phyloP scores from a whole-genome alignment of 2,329 filamentous ascomycete genomes.

The Neospermospora avenae region DNA sequence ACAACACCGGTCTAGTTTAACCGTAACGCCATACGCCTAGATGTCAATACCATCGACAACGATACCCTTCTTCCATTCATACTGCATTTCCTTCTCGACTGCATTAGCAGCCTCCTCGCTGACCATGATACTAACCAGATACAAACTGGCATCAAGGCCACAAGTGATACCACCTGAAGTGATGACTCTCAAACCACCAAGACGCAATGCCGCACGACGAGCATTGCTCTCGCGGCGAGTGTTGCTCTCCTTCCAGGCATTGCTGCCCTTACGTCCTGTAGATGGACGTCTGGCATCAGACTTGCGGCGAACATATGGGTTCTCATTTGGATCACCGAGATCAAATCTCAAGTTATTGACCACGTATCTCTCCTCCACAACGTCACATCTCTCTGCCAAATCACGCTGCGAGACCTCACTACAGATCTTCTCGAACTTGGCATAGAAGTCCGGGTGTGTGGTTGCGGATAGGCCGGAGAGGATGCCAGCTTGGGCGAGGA shows the following conservation, averaged over 20 bases:
- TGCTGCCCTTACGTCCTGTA: slow-evolving; percentile 74
- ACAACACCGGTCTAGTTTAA: neutral
- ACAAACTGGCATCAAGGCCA: slow-evolving; percentile 79
- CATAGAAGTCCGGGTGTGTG: slow-evolving; percentile 77
- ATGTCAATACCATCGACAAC: slow-evolving; percentile 84
- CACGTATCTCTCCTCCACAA: slow-evolving; percentile 81
- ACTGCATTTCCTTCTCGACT: slow-evolving; percentile 72
- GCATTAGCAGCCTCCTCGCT: slow-evolving; percentile 73
- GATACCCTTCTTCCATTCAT: slow-evolving; percentile 81
- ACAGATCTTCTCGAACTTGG: slow-evolving; percentile 77
- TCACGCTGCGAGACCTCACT: slow-evolving; percentile 68
- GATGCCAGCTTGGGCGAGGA: slow-evolving; percentile 73
- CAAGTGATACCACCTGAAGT: slow-evolving; percentile 76
- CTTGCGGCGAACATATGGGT: slow-evolving; percentile 78
- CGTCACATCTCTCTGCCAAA: slow-evolving; percentile 73
- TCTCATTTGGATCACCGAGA: slow-evolving; percentile 73
- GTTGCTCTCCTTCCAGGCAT: slow-evolving; percentile 74
- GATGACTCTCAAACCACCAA: slow-evolving; percentile 66
- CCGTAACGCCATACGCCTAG: slow-evolving; percentile 40
- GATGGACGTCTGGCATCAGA: slow-evolving; percentile 62
- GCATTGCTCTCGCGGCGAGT: slow-evolving; percentile 75
- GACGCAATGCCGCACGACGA: slow-evolving; percentile 62
- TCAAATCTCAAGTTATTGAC: slow-evolving; percentile 91
- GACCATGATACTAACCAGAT: slow-evolving; percentile 80
- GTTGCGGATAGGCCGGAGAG: slow-evolving; percentile 77